Evolutionary conservation across 2,329 filamentous ascomycete genomes (phyloP).

Genomic region (Penicillium expansum): DNA sequence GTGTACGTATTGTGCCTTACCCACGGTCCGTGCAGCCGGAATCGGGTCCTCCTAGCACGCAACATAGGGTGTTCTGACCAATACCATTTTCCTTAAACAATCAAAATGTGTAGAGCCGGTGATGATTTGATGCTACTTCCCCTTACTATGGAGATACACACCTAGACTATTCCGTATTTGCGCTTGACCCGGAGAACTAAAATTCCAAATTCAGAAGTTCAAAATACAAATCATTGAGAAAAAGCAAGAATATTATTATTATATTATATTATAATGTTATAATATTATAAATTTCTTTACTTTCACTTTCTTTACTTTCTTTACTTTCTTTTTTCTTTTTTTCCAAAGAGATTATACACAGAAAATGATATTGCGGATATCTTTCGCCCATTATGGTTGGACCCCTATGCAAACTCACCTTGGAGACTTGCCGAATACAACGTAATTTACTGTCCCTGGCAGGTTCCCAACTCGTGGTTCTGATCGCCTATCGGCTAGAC

Average conservation of each 20-base stretch:
- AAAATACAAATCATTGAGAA: constrained; percentile 13
- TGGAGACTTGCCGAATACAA: constrained; percentile 25
- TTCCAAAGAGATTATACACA: background rate
- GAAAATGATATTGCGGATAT: constrained; percentile 11
- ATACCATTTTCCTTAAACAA: constrained; percentile 29
- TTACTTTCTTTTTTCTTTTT: background rate
- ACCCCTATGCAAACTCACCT: constrained; percentile 27
- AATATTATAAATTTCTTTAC: no score
- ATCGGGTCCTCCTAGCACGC: constrained; percentile 26
- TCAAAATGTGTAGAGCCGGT: constrained; percentile 21
- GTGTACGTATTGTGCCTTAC: constrained; percentile 17
- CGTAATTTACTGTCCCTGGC: constrained; percentile 29
- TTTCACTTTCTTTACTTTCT: background rate
- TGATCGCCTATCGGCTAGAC: constrained; percentile 14
- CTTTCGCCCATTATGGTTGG: constrained; percentile 21
- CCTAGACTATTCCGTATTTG: constrained; percentile 6
- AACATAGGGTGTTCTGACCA: constrained; percentile 30
- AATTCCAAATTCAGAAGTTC: constrained; percentile 8
- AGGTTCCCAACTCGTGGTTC: constrained; percentile 31
- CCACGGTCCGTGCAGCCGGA: constrained; percentile 26
- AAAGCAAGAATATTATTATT: no score
- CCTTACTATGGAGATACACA: constrained; percentile 17
- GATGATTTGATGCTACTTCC: constrained; percentile 27
- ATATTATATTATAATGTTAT: no score
- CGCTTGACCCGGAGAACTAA: constrained; percentile 9